Evolutionary conservation across 768 basidiomycete genomes (phyloP).

Genomic region (Pleurotus giganteus): DNA sequence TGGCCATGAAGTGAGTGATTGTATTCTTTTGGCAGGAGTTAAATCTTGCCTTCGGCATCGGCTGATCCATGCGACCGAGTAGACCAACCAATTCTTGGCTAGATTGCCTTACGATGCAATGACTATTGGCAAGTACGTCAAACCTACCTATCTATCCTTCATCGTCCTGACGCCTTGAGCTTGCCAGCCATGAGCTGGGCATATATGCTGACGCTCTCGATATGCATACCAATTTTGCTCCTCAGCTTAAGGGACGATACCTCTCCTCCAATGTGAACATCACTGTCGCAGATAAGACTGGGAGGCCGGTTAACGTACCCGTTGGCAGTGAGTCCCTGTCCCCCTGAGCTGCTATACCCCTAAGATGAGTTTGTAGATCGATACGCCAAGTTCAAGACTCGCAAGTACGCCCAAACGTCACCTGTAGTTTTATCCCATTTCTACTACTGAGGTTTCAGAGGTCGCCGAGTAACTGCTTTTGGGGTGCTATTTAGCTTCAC

Average conservation of each 20-base stretch:
- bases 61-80: neutral
- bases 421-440: neutral
- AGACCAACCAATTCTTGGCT: neutral
- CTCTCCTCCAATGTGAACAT: conserved; percentile 87
- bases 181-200: conserved; percentile 76
- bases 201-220: conserved; percentile 63
- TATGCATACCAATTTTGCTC: conserved; percentile 70
- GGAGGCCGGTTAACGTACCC: conserved; percentile 31
- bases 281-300: conserved; percentile 51
- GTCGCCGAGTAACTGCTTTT: conserved; percentile 72
- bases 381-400: conserved; percentile 70
- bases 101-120: conserved; percentile 68
- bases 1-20: conserved; percentile 57
- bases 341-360: neutral
- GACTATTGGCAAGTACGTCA: conserved; percentile 76
- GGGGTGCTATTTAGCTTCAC: conserved; percentile 81
- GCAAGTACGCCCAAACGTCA: conserved; percentile 40
- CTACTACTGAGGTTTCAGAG: no score
- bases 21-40: no score
- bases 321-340: conserved; percentile 30
- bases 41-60: neutral
- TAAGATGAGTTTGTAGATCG: conserved; percentile 39
- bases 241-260: conserved; percentile 67
- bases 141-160: neutral
- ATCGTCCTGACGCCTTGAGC: neutral